Evolutionary conservation across 2,329 filamentous ascomycete species (phyloP), one percentile per base, ranked within the genome.

Genomic region (Arthroderma sp.): DNA sequence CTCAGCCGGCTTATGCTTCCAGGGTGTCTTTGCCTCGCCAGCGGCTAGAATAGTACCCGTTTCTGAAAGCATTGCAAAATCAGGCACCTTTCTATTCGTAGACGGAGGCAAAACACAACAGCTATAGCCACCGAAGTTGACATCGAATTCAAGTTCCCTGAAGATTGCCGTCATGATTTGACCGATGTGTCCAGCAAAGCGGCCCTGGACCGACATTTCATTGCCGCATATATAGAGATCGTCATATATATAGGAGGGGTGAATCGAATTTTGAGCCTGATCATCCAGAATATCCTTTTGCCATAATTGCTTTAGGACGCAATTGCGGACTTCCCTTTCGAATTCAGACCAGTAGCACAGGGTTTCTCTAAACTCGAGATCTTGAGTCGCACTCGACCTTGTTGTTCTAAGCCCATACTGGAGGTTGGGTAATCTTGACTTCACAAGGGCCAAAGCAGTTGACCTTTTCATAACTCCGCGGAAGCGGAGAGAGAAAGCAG

Each of bases 11-110:
- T 37, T 2, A 31, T 41, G 29, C 5, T 5, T 31, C 44, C 44
- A 45, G 2, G 44, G 44, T 3, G 44, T 42, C 15, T 45, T 41
- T 10, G 28, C 33, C 41, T 41, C 38, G 4, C 44, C 44, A 22
- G 15, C 15, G 15, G 15, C 15, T 22, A 22, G 3, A 36, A 45
- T 8, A 15, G 10, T 10, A 1, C n/a, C 10, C 10, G 34, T 29
- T n/a, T 30, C 6, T 2, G 38, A 10, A n/a, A 29, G 37, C 1
- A 45, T 31, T 4, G n/a, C 44, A 15, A 34, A 8, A 31, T 45
- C 44, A 6, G 44, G 44, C 3, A 5, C 28, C 29, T 29, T 11
- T 8, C n/a, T 4, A 40, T 40, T 7, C 1, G 3, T 1, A 5
- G 9, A 11, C 11, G 5, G 5, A 3, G 15, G n/a, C 7, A 3